A percentile compares a stretch with the other conserved stretches of the same genome.
Conservation (phyloP, 177 flowering plant species). For the Vitis hybrid region DNA sequence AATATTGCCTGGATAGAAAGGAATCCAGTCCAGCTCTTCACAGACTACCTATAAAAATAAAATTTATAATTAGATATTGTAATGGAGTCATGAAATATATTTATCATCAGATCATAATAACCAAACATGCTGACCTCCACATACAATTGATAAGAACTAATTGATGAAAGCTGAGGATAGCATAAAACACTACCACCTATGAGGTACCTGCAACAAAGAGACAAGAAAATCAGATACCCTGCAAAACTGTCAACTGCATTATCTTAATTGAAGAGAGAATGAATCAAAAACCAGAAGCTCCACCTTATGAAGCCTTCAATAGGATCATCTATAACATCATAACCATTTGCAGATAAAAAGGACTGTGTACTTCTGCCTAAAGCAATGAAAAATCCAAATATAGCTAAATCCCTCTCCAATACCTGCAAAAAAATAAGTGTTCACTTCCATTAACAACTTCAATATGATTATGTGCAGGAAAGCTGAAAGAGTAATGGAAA, state of each 20-base stretch:
- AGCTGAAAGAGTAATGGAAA: not conserved
- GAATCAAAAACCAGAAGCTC: not conserved
- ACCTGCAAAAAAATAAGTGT: constrained; percentile 49
- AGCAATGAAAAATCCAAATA: constrained; percentile 95
- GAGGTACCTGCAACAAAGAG: constrained; percentile 55
- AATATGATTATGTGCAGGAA: not conserved
- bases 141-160: constrained; percentile 93
- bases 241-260: constrained; percentile 11
- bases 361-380: constrained; percentile 83
- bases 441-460: constrained; percentile 4
- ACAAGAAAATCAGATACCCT: constrained; percentile 8
- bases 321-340: constrained; percentile 59
- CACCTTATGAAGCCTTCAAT: constrained; percentile 76
- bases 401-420: constrained; percentile 88
- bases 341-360: constrained; percentile 66
- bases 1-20: constrained; percentile 62
- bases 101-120: not conserved
- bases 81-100: constrained; percentile 5
- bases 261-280: constrained; percentile 5
- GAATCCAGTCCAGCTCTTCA: constrained; percentile 98
- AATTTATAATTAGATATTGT: constrained; percentile 7
- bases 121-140: constrained; percentile 79
- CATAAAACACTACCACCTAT: constrained; percentile 89
- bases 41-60: constrained; percentile 70
- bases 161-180: constrained; percentile 94